Conservation (phyloP, 2,329 filamentous ascomycete species). For the Microcyclosporella mali region DNA sequence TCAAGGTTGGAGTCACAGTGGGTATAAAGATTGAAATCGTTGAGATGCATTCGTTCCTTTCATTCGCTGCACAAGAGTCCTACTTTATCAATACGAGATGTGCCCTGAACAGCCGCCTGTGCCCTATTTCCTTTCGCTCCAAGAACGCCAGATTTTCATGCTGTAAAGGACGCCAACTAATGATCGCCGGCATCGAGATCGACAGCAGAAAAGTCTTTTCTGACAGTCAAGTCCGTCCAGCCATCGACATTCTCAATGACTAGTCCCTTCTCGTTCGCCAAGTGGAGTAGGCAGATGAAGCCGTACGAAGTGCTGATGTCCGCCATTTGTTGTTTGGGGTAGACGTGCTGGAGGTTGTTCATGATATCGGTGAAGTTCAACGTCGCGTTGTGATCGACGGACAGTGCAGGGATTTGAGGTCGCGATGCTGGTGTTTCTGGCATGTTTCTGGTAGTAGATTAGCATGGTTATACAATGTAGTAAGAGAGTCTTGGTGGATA, state of each 20-base stretch:
- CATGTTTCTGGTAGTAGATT: conserved; percentile 4
- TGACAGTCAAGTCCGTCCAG: conserved; percentile 45
- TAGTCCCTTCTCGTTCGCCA: conserved; percentile 89
- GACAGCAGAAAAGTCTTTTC: conserved; percentile 36
- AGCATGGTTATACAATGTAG: neutral
- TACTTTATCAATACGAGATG: too few relatives aligned
- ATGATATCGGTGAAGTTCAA: conserved; percentile 89
- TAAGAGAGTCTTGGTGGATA: neutral
- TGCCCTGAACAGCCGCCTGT: too few relatives aligned
- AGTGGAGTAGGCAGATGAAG: conserved; percentile 85
- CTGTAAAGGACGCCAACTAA: neutral
- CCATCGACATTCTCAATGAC: conserved; percentile 60
- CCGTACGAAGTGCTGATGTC: conserved; percentile 92
- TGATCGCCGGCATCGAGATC: conserved; percentile 17
- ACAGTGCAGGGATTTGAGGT: conserved; percentile 20
- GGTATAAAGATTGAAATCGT: too few relatives aligned
- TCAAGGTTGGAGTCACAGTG: too few relatives aligned
- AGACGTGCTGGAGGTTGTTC: conserved; percentile 79
- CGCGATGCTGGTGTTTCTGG: conserved; percentile 11
- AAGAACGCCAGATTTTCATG: too few relatives aligned
- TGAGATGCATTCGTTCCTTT: too few relatives aligned
- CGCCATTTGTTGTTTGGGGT: conserved; percentile 76
- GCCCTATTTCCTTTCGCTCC: too few relatives aligned
- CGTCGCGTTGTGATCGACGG: conserved; percentile 39
- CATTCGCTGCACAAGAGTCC: too few relatives aligned